Evolutionary conservation across 2,329 filamentous ascomycete species (phyloP).

Genomic region (Blastomyces silverae): DNA sequence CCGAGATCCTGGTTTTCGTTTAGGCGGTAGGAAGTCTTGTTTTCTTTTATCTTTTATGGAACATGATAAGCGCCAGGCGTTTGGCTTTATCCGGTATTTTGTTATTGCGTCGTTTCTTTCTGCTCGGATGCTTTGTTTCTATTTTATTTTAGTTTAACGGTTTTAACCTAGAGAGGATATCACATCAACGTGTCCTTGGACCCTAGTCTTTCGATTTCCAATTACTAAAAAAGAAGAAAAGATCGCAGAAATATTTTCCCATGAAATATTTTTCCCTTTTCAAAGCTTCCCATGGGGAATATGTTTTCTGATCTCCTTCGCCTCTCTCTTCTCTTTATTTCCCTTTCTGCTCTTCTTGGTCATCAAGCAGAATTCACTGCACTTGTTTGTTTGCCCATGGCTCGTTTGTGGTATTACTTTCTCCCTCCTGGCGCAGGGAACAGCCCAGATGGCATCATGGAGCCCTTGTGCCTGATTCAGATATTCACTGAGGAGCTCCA

Average conservation of each 20-base stretch:
- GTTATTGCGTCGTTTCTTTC: not conserved
- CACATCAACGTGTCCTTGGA: not conserved
- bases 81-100: not conserved
- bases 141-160: not conserved
- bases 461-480: not conserved
- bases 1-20: not conserved
- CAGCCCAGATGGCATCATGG: not conserved
- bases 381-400: not conserved
- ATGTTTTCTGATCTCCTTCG: not conserved
- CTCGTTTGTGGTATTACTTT: constrained; percentile 3
- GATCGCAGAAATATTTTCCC: not conserved
- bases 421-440: not conserved
- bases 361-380: not conserved
- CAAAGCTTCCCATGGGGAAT: not conserved
- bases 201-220: not conserved
- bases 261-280: not conserved
- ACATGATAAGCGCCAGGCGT: constrained; percentile 1
- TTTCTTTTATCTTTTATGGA: not conserved
- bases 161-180: not conserved
- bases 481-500: not conserved
- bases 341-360: not conserved
- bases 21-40: not conserved
- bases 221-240: not conserved
- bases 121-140: constrained; percentile 1
- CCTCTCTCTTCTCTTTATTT: not conserved